phyloP scores from a whole-genome alignment of 169 alveolate genomes.

The Plasmodium berghei region DNA sequence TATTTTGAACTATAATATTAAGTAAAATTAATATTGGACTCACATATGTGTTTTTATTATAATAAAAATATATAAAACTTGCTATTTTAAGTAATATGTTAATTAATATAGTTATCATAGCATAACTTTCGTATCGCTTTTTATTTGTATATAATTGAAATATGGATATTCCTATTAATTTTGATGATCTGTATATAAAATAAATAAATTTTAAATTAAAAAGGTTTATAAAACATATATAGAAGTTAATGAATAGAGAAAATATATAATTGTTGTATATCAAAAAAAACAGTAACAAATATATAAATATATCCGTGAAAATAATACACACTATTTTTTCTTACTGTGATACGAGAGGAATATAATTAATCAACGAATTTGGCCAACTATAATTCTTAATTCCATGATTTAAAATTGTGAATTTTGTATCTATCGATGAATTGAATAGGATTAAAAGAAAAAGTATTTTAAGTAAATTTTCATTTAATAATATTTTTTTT shows the following conservation, averaged over 20 bases:
- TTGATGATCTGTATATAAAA: constrained; percentile 30
- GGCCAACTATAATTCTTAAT: constrained; percentile 72
- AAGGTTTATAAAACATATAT: no score
- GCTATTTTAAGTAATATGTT: constrained; percentile 34
- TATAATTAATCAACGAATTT: constrained; percentile 40
- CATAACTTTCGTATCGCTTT: constrained; percentile 35
- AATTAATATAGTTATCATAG: constrained; percentile 39
- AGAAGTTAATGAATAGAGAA: no score
- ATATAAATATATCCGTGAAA: neutral
- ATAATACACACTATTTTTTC: neutral
- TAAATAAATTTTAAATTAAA: no score
- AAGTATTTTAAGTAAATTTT: constrained; percentile 47
- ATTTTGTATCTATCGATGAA: constrained; percentile 57
- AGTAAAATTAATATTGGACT: constrained; percentile 59
- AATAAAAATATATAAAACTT: constrained; percentile 43
- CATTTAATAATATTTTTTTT: constrained; percentile 46
- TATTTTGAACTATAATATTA: constrained; percentile 53
- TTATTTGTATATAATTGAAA: constrained; percentile 58
- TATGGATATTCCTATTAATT: constrained; percentile 56
- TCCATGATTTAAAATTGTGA: constrained; percentile 50
- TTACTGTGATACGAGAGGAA: constrained; percentile 71
- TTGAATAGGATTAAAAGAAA: constrained; percentile 56
- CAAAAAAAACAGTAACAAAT: neutral
- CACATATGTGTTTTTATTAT: constrained; percentile 50
- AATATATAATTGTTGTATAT: neutral